Evolutionary conservation across 148 eudicot genomes (phyloP).

Genomic region (Cornus controversa): DNA sequence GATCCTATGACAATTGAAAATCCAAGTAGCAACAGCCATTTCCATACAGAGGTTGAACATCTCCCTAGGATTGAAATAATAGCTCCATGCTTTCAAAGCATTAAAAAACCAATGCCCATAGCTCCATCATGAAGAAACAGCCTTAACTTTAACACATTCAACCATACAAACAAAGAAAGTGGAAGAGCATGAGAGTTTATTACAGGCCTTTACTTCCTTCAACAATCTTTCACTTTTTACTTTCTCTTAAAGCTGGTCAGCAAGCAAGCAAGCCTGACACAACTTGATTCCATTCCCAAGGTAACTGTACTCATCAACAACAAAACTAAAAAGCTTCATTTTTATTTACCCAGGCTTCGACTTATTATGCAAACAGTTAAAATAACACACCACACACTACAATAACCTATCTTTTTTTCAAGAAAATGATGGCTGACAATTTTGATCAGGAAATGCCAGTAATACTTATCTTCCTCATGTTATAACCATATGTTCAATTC

Average conservation of each 20-base stretch:
- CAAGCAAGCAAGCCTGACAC: constrained; percentile 1
- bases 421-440: too few relatives aligned
- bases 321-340: background rate
- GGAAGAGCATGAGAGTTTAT: background rate
- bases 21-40: too few relatives aligned
- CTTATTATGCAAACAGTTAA: too few relatives aligned
- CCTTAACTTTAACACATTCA: constrained; percentile 12
- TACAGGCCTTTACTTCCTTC: constrained; percentile 12
- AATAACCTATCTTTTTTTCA: too few relatives aligned
- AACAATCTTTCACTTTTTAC: constrained; percentile 27
- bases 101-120: background rate
- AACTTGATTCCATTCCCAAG: background rate
- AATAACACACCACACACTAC: background rate
- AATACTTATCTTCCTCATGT: background rate
- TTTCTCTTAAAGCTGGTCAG: constrained; percentile 5
- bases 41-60: too few relatives aligned
- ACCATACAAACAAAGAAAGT: background rate
- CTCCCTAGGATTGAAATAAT: background rate
- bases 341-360: background rate
- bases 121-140: constrained; percentile 10
- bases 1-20: too few relatives aligned
- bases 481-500: background rate
- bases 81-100: constrained; percentile 3
- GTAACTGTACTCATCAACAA: background rate
- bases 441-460: background rate